A percentile compares a stretch with the other conserved stretches of the same genome.
These are phyloP conservation scores for Barnettozyma wickerhamii DNA, from an alignment of 805 yeast genomes.

Conservation along the genomic window DNA sequence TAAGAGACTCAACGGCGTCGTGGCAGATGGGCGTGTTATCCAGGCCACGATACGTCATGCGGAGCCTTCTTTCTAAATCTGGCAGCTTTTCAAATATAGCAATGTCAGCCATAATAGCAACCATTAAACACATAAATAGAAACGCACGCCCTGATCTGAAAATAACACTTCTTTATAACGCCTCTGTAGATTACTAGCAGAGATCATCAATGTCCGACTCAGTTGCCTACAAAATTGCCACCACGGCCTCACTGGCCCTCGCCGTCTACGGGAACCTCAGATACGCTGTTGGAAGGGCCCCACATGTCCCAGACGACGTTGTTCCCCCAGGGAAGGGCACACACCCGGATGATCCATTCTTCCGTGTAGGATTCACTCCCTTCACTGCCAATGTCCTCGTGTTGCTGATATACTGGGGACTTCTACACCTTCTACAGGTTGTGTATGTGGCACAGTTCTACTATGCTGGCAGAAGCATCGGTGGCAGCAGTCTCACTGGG, in stretches of 20 bases:
- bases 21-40: slow-evolving; percentile 44
- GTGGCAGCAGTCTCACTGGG: slow-evolving; percentile 7
- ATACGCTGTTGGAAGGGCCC: slow-evolving; percentile 51
- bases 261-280: slow-evolving; percentile 53
- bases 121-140: no score
- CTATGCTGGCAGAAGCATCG: slow-evolving; percentile 25
- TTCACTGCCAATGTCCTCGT: slow-evolving; percentile 55
- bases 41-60: slow-evolving; percentile 27
- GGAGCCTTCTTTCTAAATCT: slow-evolving; percentile 1
- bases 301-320: slow-evolving; percentile 17
- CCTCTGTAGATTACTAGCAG: neutral
- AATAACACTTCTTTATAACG: no score
- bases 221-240: slow-evolving; percentile 37
- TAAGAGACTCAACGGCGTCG: slow-evolving; percentile 34
- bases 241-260: slow-evolving; percentile 50
- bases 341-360: slow-evolving; percentile 41
- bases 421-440: slow-evolving; percentile 49
- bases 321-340: slow-evolving; percentile 32
- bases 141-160: no score
- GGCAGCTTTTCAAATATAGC: neutral
- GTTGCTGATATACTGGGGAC: slow-evolving; percentile 52
- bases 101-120: neutral
- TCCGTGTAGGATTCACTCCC: slow-evolving; percentile 59
- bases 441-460: slow-evolving; percentile 44
- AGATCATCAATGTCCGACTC: slow-evolving; percentile 2